These are phyloP conservation scores for Hymenoscyphus albidus DNA, from an alignment of 2,329 filamentous ascomycete genomes.

Conservation along the genomic window DNA sequence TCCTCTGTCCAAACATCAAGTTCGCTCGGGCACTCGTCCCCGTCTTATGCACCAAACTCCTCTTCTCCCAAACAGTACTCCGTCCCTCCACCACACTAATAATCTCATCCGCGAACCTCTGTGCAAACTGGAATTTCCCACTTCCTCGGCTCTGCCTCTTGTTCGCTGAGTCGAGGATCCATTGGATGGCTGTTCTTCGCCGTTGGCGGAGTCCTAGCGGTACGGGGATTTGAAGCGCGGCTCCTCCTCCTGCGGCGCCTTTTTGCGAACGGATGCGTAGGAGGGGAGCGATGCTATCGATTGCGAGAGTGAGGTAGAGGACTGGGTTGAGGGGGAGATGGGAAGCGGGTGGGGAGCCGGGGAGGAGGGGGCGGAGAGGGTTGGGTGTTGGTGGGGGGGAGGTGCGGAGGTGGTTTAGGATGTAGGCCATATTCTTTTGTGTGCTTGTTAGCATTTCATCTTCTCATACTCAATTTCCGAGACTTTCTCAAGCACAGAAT, in stretches of 20 bases:
- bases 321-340: conserved; percentile 87
- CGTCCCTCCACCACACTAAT: conserved; percentile 83
- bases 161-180: conserved; percentile 82
- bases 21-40: conserved; percentile 78
- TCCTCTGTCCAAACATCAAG: conserved; percentile 41
- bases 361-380: conserved; percentile 66
- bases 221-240: conserved; percentile 74
- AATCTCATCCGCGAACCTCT: conserved; percentile 79
- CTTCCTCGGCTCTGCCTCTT: conserved; percentile 72
- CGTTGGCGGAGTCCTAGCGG: conserved; percentile 73
- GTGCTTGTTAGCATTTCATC: background rate
- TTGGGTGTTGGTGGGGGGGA: conserved; percentile 74
- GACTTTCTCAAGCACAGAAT: background rate
- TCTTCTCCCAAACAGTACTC: conserved; percentile 79
- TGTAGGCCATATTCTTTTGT: conserved; percentile 72
- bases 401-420: conserved; percentile 82
- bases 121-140: conserved; percentile 68
- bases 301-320: conserved; percentile 76
- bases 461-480: background rate
- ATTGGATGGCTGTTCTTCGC: conserved; percentile 73
- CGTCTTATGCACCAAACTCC: conserved; percentile 73
- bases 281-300: conserved; percentile 90
- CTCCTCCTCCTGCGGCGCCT: conserved; percentile 82
- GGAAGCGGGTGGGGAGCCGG: conserved; percentile 69
- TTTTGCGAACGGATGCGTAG: conserved; percentile 72